A percentile compares a stretch with the other conserved stretches of the same genome.
phyloP scores from a whole-genome alignment of 441 rosid genomes.

The Metrosideros polymorpha region DNA sequence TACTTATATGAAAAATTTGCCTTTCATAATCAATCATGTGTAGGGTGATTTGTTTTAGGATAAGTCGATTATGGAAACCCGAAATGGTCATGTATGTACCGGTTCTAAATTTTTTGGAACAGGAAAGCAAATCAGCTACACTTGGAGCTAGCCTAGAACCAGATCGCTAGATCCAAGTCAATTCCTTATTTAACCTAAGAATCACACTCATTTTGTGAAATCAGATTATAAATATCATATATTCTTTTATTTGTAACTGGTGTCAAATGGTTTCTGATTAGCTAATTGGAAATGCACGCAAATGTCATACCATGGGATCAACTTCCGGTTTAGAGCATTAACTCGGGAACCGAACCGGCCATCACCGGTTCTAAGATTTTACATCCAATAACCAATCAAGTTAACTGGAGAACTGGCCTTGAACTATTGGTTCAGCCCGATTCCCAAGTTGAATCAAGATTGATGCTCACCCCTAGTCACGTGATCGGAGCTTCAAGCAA shows the following conservation, averaged over 20 bases:
- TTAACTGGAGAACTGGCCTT: background rate
- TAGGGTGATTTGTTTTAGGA: rapidly evolving
- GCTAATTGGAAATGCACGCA: background rate
- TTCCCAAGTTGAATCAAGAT: background rate
- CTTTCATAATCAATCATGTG: rapidly evolving
- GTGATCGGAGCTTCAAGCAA: background rate
- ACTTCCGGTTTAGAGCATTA: background rate
- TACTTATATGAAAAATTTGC: too few species aligned
- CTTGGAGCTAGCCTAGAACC: background rate
- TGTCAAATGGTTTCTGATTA: background rate
- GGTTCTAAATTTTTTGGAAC: background rate
- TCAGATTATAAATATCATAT: background rate
- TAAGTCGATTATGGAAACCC: too few species aligned
- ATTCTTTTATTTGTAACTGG: background rate
- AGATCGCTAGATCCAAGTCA: too few species aligned
- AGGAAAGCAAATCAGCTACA: background rate
- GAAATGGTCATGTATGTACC: too few species aligned
- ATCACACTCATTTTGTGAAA: background rate
- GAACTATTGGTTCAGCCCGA: background rate
- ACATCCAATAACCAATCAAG: too few species aligned
- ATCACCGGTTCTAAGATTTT: background rate
- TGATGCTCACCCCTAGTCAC: background rate
- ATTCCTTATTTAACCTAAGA: too few species aligned
- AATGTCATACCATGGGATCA: background rate
- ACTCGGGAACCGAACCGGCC: background rate